Base-by-base conservation (phyloP, 257 asterid genomes). In the Rubia yunnanensis region DNA sequence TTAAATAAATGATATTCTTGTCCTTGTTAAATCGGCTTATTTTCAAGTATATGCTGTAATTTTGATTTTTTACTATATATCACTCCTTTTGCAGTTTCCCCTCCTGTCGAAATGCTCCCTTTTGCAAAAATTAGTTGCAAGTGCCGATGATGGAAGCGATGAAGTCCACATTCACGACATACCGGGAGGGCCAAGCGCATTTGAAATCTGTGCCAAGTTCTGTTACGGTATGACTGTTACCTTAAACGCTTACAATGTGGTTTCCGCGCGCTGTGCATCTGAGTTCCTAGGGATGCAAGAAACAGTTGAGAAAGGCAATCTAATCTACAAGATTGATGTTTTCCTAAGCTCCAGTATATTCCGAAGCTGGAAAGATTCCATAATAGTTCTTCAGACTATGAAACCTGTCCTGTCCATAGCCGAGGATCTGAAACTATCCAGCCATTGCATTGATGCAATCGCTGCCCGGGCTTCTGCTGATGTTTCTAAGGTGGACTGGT, bases 281-380 rank as follows among this genome's bases (percentile, higher is more conserved):
- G 96, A 94, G 82, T 94, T 86, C 77, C 87, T 94, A 1, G 92
- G 84, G 62, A 94, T 94, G 99, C 82, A 88, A 1, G 99, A 94
- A 70, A 53, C 76, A 3, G 53, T 85, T 1, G 99, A 94, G 71
- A 94, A 89, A 66, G 97, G 99, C 5, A 94, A 94, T 71, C 91
- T 94, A 28, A 64, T 85, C 54, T 88, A 86, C 86, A 94, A 94
- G 81, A 69, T 94, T 17, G 97, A 89, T n/a, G 96, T 89, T 65
- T 94, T 94, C 78, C 77, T 94, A 30, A 86, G 63, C 76, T 82
- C 95, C 0, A 88, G 95, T 82, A 74, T 94, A 55, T 82, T 87
- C 82, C 78, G 95, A 55, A 86, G 96, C 83, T 94, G 99, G 99
- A 94, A 88, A 70, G 99, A 94, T 81, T 89, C 99, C 0, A 90